Evolutionary conservation across 192 early-diverging fungal genomes (phyloP).

Genomic region (Martensiomyces pterosporus): DNA sequence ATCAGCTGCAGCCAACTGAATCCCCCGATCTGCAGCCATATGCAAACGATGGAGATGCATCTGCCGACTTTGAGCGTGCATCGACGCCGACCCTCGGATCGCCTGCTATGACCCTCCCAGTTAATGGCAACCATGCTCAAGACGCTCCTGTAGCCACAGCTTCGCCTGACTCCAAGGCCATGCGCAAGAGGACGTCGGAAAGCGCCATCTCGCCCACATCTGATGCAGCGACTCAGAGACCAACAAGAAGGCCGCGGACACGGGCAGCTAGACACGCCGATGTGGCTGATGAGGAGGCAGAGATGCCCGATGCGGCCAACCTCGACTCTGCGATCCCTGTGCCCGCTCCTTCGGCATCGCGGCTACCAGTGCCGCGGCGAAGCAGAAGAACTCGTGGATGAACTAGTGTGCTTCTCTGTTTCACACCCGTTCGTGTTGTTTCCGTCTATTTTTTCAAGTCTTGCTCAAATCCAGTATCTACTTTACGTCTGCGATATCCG

Average conservation of each 20-base stretch:
- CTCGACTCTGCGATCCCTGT: constrained; percentile 1
- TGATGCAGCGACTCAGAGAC: constrained; percentile 6
- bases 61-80: not conserved
- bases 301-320: not conserved
- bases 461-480: not conserved
- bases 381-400: constrained; percentile 23
- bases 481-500: no score
- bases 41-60: not conserved
- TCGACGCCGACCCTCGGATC: not conserved
- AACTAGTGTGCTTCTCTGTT: not conserved
- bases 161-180: not conserved
- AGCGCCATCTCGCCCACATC: constrained; percentile 4
- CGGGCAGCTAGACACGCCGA: constrained; percentile 1
- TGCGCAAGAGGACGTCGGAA: constrained; percentile 33
- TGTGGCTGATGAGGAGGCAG: not conserved
- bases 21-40: not conserved
- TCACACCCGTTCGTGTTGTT: not conserved
- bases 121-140: not conserved
- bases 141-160: not conserved
- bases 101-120: not conserved
- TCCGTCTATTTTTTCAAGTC: not conserved
- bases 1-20: not conserved
- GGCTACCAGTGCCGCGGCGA: constrained; percentile 23
- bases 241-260: constrained; percentile 12
- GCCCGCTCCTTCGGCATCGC: constrained; percentile 9